Evolutionary conservation across 2,329 filamentous ascomycete species (phyloP), one percentile per base, ranked within the genome.

Genomic region (Alternaria solani): DNA sequence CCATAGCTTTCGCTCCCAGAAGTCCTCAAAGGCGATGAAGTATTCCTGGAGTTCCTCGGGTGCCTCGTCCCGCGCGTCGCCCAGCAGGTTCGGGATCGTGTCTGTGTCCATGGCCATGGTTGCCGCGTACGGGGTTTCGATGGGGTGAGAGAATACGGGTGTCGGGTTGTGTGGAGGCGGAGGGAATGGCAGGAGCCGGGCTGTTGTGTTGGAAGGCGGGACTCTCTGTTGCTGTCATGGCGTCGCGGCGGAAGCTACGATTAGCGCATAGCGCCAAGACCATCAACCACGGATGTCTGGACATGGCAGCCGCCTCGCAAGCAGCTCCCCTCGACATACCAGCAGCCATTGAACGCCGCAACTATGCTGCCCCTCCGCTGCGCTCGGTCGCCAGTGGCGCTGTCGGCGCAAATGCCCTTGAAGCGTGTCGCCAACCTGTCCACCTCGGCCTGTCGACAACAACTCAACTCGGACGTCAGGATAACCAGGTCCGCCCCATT

Each of bases 1-100:
- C 95, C 95, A 99, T 82, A 99, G 87, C 83, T 97, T 97, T 74
- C 94, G 90, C 85, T 99, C 95, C 95, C 95, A 99, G 77, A 89
- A 92, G 78, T 96, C 93, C 84, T 99, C 95, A 69, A 99, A 97
- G 73, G 90, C 88, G 72, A 99, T 87, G 80, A 97, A 92, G 75
- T 92, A 88, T 74, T 90, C 87, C 82, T 97, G 94, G 54, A 96
- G 87, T 79, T 96, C 91, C 70, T 93, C 91, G 53, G 93, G 91
- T 74, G 93, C 92, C 78, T 89, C 85, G 77, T 97, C 93, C 78
- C 93, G 91, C 87, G 96, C 92, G 72, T 96, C 91, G 63, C 89
- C 88, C 67, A 99, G 91, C 82, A 98, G 96, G 80, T 96, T 92
- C 77, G 92, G 87, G 79, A 98, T 95, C 76, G 90, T 88, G 80